Evolutionary conservation across 1,284 basidiomycete species (phyloP).

Genomic region (Caloboletus inedulis): DNA sequence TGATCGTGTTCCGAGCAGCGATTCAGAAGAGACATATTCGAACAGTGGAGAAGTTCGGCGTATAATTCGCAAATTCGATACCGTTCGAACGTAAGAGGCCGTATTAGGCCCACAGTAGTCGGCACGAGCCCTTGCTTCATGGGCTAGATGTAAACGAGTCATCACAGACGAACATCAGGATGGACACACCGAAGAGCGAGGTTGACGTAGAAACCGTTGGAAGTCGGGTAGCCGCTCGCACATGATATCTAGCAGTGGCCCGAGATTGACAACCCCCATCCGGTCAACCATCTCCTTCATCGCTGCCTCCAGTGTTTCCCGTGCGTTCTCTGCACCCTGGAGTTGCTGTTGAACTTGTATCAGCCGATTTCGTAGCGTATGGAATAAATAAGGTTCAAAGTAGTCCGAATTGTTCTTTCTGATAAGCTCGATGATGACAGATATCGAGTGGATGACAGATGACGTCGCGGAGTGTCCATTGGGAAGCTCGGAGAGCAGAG

Average conservation of each 20-base stretch:
- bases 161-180: constrained; percentile 2
- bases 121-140: constrained; percentile 57
- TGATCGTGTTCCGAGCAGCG: constrained; percentile 66
- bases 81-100: constrained; percentile 90
- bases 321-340: constrained; percentile 54
- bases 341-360: constrained; percentile 81
- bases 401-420: constrained; percentile 99
- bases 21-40: constrained; percentile 96
- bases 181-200: constrained; percentile 68
- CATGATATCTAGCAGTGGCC: constrained; percentile 78
- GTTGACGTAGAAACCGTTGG: constrained; percentile 68
- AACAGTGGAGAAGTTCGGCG: constrained; percentile 95
- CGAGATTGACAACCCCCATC: constrained; percentile 93
- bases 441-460: constrained; percentile 85
- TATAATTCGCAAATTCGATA: constrained; percentile 98
- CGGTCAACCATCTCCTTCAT: constrained; percentile 86
- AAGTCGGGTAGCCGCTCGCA: constrained; percentile 71
- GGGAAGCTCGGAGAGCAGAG: constrained; percentile 41
- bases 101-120: constrained; percentile 69
- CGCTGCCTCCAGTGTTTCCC: constrained; percentile 72
- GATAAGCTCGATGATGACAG: constrained; percentile 93
- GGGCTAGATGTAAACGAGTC: constrained; percentile 7
- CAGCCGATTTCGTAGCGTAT: constrained; percentile 87
- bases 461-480: constrained; percentile 79
- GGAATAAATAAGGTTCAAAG: constrained; percentile 98